Base-by-base conservation (phyloP, 805 yeast species). In the Starmerella floris region DNA sequence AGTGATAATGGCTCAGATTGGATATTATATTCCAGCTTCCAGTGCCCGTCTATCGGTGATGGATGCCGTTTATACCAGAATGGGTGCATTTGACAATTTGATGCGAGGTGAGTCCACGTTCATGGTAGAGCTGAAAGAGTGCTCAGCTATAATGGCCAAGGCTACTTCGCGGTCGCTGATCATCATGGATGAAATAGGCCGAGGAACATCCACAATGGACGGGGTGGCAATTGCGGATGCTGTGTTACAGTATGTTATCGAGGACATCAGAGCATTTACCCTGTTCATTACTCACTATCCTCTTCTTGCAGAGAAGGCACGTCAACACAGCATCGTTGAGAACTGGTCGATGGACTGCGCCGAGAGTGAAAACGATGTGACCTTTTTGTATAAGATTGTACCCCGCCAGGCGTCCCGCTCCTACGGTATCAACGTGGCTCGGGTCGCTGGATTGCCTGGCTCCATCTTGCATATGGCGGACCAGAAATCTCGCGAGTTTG, bases 261-360 rank as follows among this genome's bases (percentile, higher is more conserved):
- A 55, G 3, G 61, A 60, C 4, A 49, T 59, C 3, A 56, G 62
- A 20, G 78, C 87, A 0, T 63, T 81, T 43, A 71, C 80, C 0
- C 62, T 85, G 32, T 85, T 84, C 59, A 81, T 87, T 28, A 85
- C 96, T 0, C 96, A 85, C 60, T 85, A 77, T 53, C 85, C 87
- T 5, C 67, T 73, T 17, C 62, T 85, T 32, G 71, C 76, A 43
- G 62, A 65, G 17, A 66, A 79, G 30, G 74, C 72, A 31, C 51
- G 61, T 3, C 56, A 56, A 23, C 45, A 49, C 1, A 13, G 6
- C 4, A 49, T 58, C 3, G 76, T 79, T 10, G 65, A 65, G 19
- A 79, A 79, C 54, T 79, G 68, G 59, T 84, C 79, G 52, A 77
- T 85, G 84, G 85, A 79, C 17, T 82, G 66, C 52, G 64, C 57